Evolutionary conservation across 1,284 basidiomycete species (phyloP), one percentile per base, ranked within the genome.

Genomic region (Malassezia nana): DNA sequence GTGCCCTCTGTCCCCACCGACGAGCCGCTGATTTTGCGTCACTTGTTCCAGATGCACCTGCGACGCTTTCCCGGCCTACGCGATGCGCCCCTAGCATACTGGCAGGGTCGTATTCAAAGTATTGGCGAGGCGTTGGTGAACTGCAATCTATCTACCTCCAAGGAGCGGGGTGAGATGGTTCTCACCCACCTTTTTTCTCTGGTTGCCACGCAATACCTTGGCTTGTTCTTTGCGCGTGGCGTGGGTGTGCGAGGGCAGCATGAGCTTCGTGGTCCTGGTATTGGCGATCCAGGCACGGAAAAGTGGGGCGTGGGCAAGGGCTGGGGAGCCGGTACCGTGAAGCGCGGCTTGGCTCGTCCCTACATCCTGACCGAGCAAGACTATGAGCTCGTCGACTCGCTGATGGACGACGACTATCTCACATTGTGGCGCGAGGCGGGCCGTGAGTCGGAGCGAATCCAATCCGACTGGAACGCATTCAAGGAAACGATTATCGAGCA

Each of bases 251-350:
- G 70, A 13, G 69, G 69, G 38, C 52, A 61, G 18, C 64, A 62
- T 44, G 68, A 72, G 59, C 57, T 59, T 13, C 64, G 66, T 6
- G 70, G 70, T 7, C 70, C 70, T 8, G 70, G 70, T 8, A 41
- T 63, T 1, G 70, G 70, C 18, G 63, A 64, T 2, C 63, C 64
- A 2, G 69, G 70, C 43, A 58, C 60, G 18, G 70, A 72, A 29
- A 49, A 54, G 20, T 72, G 70, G 70, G 70, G 67, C 30, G 66
- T 65, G n/a, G 70, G 70, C 18, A 72, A 72, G 52, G 46, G 65
- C n/a, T 72, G 70, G 70, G 70, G 69, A 41, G 66, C 65, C 29
- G 70, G 70, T 26, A 72, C 70, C 12, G 69, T 71, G 52, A 73
- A 73, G 60, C 65, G 70, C 29, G 71, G 71, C 26, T 58, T 73